These are phyloP conservation scores for Phytophthora agathidicida DNA, from an alignment of 352 stramenopile genomes.

Conservation along the genomic window DNA sequence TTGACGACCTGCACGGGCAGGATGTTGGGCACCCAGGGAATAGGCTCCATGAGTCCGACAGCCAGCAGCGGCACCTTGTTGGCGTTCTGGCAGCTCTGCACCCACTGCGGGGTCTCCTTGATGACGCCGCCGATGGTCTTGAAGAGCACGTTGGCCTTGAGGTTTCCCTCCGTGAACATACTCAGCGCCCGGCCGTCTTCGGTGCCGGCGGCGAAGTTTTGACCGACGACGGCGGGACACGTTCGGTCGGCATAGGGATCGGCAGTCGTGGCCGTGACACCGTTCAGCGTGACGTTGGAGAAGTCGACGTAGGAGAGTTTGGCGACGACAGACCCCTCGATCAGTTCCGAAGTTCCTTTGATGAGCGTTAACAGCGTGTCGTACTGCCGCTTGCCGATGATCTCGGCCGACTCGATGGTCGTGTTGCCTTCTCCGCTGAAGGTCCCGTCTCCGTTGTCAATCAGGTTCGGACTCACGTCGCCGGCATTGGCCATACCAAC, in stretches of 20 bases:
- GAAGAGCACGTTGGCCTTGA: conserved; percentile 44
- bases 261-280: conserved; percentile 10
- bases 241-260: conserved; percentile 43
- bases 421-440: conserved; percentile 44
- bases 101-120: conserved; percentile 43
- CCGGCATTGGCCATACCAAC: conserved; percentile 56
- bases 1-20: conserved; percentile 62
- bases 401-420: conserved; percentile 44
- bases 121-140: conserved; percentile 22
- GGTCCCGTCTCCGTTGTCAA: conserved; percentile 59
- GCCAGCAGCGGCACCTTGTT: conserved; percentile 52
- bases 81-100: conserved; percentile 40
- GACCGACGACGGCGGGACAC: conserved; percentile 51
- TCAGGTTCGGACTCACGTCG: conserved; percentile 52
- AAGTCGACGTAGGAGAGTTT: conserved; percentile 59
- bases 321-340: conserved; percentile 28
- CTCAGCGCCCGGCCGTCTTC: conserved; percentile 48
- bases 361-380: conserved; percentile 38
- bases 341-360: conserved; percentile 18
- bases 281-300: conserved; percentile 45
- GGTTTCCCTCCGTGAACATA: conserved; percentile 39
- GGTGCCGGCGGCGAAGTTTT: conserved; percentile 60
- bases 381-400: conserved; percentile 47
- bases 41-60: conserved; percentile 41
- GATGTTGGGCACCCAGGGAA: conserved; percentile 48